A percentile compares a stretch with the other conserved stretches of the same genome.
Evolutionary conservation across 495 filamentous ascomycete genomes (phyloP).

Genomic region (Trichoderma virens): DNA sequence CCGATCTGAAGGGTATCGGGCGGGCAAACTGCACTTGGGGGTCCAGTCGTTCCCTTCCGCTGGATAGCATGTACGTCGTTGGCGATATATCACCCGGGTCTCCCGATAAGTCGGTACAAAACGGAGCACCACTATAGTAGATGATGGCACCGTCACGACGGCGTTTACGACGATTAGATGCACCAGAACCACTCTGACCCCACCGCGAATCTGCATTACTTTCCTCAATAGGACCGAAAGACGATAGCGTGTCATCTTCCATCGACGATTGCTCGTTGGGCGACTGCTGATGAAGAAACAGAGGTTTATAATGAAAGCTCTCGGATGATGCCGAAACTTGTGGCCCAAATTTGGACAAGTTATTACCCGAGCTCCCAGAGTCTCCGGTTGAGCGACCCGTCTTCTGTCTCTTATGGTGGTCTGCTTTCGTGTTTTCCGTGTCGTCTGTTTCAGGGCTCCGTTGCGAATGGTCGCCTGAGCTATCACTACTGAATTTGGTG

Average conservation of each 20-base stretch:
- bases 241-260: conserved; percentile 29
- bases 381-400: conserved; percentile 14
- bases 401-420: conserved; percentile 33
- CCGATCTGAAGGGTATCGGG: not conserved
- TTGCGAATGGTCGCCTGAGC: conserved; percentile 34
- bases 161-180: conserved; percentile 32
- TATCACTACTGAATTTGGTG: conserved; percentile 52
- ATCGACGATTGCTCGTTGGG: conserved; percentile 35
- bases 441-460: conserved; percentile 33
- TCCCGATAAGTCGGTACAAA: conserved; percentile 71
- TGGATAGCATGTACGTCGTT: conserved; percentile 32
- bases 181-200: conserved; percentile 35
- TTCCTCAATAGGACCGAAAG: conserved; percentile 25
- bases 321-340: conserved; percentile 30
- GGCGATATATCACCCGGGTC: conserved; percentile 39
- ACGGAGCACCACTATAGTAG: conserved; percentile 66
- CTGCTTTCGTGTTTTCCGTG: conserved; percentile 29
- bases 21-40: conserved; percentile 11
- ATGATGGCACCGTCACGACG: conserved; percentile 65
- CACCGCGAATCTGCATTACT: conserved; percentile 33
- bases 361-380: conserved; percentile 19
- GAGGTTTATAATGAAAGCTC: conserved; percentile 56
- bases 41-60: conserved; percentile 17
- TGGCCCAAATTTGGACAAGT: conserved; percentile 30
- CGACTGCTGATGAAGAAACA: conserved; percentile 46